Evolutionary conservation across 2,329 filamentous ascomycete species (phyloP).

Genomic region (Trichoderma citrinoviride): DNA sequence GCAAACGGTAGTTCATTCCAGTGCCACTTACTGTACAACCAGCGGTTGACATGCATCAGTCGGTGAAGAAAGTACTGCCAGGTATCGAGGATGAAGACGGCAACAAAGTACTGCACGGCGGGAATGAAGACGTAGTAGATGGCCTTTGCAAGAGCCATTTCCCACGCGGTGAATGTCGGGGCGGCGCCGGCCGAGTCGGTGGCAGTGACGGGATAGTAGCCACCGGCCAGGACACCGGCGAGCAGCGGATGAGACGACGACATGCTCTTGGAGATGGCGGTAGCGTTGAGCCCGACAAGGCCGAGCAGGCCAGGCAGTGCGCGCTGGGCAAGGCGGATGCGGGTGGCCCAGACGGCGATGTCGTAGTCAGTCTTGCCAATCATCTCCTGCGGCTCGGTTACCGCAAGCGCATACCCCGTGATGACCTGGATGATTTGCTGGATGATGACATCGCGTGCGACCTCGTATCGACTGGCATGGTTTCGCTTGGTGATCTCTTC

Average conservation of each 20-base stretch:
- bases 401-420: conserved; percentile 64
- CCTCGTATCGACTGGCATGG: conserved; percentile 78
- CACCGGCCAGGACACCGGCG: conserved; percentile 74
- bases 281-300: conserved; percentile 72
- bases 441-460: conserved; percentile 84
- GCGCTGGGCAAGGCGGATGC: conserved; percentile 74
- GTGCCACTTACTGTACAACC: conserved; percentile 80
- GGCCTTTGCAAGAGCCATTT: conserved; percentile 67
- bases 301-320: conserved; percentile 71
- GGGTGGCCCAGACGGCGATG: conserved; percentile 83
- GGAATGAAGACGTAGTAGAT: conserved; percentile 81
- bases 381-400: conserved; percentile 71
- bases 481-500: conserved; percentile 87
- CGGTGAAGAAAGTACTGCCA: conserved; percentile 99
- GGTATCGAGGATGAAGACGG: conserved; percentile 77
- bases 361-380: conserved; percentile 80
- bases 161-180: conserved; percentile 81
- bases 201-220: conserved; percentile 71
- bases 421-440: conserved; percentile 87
- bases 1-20: conserved; percentile 52
- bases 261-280: conserved; percentile 71
- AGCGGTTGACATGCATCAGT: conserved; percentile 95
- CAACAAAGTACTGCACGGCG: conserved; percentile 70
- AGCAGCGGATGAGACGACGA: conserved; percentile 68
- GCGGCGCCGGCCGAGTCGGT: conserved; percentile 49